Conservation (phyloP, 306 rosid species). For the Erythrophleum fordii region DNA sequence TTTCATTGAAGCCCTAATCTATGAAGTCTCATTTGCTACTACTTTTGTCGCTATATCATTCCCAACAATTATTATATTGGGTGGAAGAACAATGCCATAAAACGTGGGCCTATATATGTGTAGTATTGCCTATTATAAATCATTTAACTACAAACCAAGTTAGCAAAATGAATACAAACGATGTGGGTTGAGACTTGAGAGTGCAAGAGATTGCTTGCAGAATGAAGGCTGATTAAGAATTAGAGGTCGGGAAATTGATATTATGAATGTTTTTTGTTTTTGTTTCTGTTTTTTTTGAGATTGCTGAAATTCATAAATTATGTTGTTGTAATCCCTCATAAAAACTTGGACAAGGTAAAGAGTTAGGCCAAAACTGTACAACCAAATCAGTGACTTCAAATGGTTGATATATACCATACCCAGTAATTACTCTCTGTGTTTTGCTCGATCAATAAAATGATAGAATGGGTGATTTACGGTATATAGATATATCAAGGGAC, state of each 20-base stretch:
- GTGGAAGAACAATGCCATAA: background rate
- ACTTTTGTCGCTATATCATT: background rate
- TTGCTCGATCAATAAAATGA: too few relatives aligned
- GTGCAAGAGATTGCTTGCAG: too few relatives aligned
- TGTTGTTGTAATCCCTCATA: background rate
- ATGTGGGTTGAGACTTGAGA: background rate
- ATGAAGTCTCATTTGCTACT: background rate
- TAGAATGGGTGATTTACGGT: too few relatives aligned
- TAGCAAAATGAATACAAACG: background rate
- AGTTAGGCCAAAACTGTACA: conserved; percentile 42
- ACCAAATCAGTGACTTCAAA: conserved; percentile 29
- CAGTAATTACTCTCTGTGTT: too few relatives aligned
- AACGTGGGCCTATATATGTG: background rate
- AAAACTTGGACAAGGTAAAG: conserved; percentile 43
- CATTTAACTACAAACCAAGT: background rate
- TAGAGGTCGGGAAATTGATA: background rate
- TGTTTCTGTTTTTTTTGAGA: too few relatives aligned
- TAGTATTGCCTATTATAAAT: background rate
- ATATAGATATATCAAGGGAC: too few relatives aligned
- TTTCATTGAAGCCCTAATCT: background rate
- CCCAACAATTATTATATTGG: background rate
- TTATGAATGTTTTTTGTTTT: background rate
- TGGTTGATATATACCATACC: too few relatives aligned
- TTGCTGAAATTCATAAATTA: too few relatives aligned
- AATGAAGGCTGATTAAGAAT: too few relatives aligned